Percentiles rank a stretch among this genome's conserved stretches.
phyloP scores from a whole-genome alignment of 2,329 filamentous ascomycete genomes.

The Nemania serpens region DNA sequence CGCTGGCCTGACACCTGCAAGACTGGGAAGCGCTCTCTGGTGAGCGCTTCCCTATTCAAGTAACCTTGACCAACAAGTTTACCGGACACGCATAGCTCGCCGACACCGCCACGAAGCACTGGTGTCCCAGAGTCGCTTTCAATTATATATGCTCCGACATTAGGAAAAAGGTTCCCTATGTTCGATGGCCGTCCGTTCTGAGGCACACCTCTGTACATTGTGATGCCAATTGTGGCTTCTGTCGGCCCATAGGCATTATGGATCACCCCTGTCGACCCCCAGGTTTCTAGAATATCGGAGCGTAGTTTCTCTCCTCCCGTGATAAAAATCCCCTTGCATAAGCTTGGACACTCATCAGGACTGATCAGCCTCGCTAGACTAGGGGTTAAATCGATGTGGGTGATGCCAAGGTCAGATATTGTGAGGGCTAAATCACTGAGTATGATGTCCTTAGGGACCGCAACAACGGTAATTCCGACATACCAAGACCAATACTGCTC shows the following conservation, averaged over 20 bases:
- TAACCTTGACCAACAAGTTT: constrained; percentile 90
- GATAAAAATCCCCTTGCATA: constrained; percentile 87
- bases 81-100: constrained; percentile 87
- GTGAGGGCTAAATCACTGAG: constrained; percentile 79
- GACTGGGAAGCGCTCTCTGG: constrained; percentile 73
- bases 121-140: constrained; percentile 69
- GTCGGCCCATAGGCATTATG: constrained; percentile 95
- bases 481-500: constrained; percentile 98
- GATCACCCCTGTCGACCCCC: constrained; percentile 80
- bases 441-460: constrained; percentile 81
- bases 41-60: constrained; percentile 78
- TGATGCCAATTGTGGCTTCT: constrained; percentile 90
- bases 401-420: constrained; percentile 75
- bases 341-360: constrained; percentile 77
- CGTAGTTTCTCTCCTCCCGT: constrained; percentile 88
- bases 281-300: constrained; percentile 84
- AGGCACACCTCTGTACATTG: constrained; percentile 84
- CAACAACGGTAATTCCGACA: constrained; percentile 82
- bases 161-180: constrained; percentile 84
- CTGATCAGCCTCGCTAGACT: constrained; percentile 79
- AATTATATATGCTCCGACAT: constrained; percentile 84
- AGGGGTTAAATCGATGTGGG: constrained; percentile 90
- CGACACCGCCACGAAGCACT: constrained; percentile 77
- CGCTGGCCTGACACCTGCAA: constrained; percentile 61
- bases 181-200: constrained; percentile 80